Evolutionary conservation across 2,329 filamentous ascomycete species (phyloP), one percentile per base, ranked within the genome.

Genomic region (Exserohilum turcica): DNA sequence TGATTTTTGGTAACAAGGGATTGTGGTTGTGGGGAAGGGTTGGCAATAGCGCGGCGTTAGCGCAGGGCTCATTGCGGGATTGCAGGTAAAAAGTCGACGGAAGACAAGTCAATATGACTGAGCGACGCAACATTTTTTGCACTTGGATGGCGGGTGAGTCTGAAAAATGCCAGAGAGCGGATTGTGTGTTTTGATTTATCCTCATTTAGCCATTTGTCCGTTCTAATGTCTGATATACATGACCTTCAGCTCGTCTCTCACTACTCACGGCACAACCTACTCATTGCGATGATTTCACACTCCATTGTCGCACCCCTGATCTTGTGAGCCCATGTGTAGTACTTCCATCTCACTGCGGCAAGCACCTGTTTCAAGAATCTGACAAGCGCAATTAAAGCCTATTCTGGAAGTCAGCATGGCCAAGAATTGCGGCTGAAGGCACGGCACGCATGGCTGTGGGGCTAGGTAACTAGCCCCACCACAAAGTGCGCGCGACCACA

Each of bases 361-460:
- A 31, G 8, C 5, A 13, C 16, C 28, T 21, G 15, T 24, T 16
- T 21, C 16, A 13, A n/a, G 6, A n/a, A 43, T 6, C 42, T 32
- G 18, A 9, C 10, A 40, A 28, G 5, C 29, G 19, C 29, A 43
- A 33, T 9, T 33, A 15, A 18, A 5, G 1, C 42, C 16, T 6
- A 24, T 33, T 33, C 7, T 5, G n/a, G 42, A 15, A 33, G 29
- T 43, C 29, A 24, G 18, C 13, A 33, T 9, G 42, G 42, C 42
- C 29, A 43, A 43, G 42, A 21, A 7, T 9, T 33, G 42, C 29
- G 42, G 42, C 42, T 43, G 42, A 43, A 33, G 31, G n/a, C 29
- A 24, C 28, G 10, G 18, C 29, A 13, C 28, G 7, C 28, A 15
- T 24, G 18, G 42, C 18, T 12, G 18, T 43, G 42, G 19, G 29